Base-by-base conservation (phyloP, 73 alveolate species). In the Paramecium caudatum region DNA sequence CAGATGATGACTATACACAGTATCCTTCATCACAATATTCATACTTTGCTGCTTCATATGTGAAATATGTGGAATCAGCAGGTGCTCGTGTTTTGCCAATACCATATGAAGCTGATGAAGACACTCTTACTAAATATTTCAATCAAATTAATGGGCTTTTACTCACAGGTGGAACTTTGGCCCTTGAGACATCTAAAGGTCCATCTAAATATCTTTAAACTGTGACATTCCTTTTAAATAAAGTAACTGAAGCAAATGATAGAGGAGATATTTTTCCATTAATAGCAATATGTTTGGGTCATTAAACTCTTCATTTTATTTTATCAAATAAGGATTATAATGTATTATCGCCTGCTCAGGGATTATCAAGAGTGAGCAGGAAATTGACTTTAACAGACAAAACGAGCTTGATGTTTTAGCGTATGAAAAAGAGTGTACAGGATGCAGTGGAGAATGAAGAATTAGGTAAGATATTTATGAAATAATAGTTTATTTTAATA, bases 51-150 rank as follows among this genome's bases (percentile, higher is more conserved):
- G 87, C 94, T 46, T 45, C 91, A 27, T 94, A 92, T 74, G 98
- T 94, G 13, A 90, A 92, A 47, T 92, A 36, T 88, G 47, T 94
- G 6, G 93, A 90, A 46, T 74, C 80, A 19, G 87, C 96, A 17
- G 98, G 98, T 21, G 96, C 96, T 39, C 16, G 93, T 25, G 96
- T 87, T 1, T 84, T 94, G 16, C 96, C 96, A 21, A 70, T 94
- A 9, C 91, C 85, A 1, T 81, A 70, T 48, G 91, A 78, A 36
- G 94, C 91, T 23, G 80, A 70, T 37, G 65, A 62, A 19, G 88
- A 41, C 4, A 39, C 45, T 21, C 30, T 62, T 1, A 90, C 61
- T 13, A 30, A 21, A 27, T 86, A 62, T 19, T 86, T 86, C 16
- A 36, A 61, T 17, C 30, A 61, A 19, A 63, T 86, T 5, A 86